These are phyloP conservation scores for Lavandula angustifolia DNA, from an alignment of 257 asterid species.

Conservation along the genomic window DNA sequence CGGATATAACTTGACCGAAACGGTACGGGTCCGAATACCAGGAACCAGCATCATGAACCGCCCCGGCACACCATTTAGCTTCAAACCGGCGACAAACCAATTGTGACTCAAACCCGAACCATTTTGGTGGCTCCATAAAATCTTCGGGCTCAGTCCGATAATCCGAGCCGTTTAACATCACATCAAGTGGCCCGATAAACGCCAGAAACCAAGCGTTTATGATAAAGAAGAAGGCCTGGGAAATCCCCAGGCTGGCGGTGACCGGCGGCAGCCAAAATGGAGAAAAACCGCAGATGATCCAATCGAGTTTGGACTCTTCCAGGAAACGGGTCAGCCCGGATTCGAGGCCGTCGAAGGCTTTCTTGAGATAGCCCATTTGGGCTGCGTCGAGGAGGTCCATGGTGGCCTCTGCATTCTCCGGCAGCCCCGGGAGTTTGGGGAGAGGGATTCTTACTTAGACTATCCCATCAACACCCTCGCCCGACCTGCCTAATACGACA, in stretches of 20 bases:
- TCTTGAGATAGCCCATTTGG: constrained; percentile 30
- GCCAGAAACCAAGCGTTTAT: constrained; percentile 26
- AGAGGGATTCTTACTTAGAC: constrained; percentile 50
- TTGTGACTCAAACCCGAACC: constrained; percentile 35
- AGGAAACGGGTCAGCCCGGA: constrained; percentile 27
- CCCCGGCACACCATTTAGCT: constrained; percentile 24
- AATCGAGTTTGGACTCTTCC: constrained; percentile 29
- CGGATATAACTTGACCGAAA: constrained; percentile 13
- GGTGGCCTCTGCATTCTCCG: constrained; percentile 38
- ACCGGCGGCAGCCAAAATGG: constrained; percentile 39
- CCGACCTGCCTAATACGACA: no score
- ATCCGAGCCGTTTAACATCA: constrained; percentile 30
- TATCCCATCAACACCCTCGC: no score
- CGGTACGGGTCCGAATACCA: constrained; percentile 42
- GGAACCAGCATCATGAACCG: constrained; percentile 17
- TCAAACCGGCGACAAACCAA: constrained; percentile 33
- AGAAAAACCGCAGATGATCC: constrained; percentile 34
- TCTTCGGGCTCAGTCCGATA: constrained; percentile 34
- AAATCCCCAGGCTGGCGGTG: constrained; percentile 26
- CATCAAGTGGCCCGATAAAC: constrained; percentile 8
- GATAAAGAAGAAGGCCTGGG: constrained; percentile 25
- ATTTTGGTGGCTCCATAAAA: constrained; percentile 39
- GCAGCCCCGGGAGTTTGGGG: constrained; percentile 35
- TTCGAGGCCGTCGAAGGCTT: constrained; percentile 37
- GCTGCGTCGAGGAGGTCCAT: constrained; percentile 24